Conservation (phyloP, 2,329 filamentous ascomycete species). For the Metarhizium anisopliae region DNA sequence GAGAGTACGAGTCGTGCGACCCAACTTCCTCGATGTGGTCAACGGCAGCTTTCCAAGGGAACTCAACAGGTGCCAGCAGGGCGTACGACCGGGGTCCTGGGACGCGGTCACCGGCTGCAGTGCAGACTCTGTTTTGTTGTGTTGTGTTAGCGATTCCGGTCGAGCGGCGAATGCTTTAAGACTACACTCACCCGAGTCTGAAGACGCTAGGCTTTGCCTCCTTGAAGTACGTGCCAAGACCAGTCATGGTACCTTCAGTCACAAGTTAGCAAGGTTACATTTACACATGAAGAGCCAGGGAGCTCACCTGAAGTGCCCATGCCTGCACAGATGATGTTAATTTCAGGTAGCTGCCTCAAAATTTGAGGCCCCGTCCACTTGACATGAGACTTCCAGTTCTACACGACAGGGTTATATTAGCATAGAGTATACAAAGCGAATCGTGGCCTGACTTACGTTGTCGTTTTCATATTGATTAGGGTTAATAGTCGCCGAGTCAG, state of each 20-base stretch:
- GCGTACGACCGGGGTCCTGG: constrained; percentile 48
- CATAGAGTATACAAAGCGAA: not conserved
- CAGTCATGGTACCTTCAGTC: constrained; percentile 34
- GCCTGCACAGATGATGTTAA: constrained; percentile 44
- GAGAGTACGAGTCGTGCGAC: constrained; percentile 41
- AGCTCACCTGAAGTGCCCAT: constrained; percentile 38
- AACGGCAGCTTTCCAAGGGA: constrained; percentile 48
- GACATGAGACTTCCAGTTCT: constrained; percentile 46
- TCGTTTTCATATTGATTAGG: constrained; percentile 26
- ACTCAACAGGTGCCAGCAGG: constrained; percentile 39
- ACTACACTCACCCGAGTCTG: constrained; percentile 20
- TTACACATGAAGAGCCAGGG: not conserved
- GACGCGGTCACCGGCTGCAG: constrained; percentile 45
- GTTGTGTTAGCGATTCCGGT: not conserved
- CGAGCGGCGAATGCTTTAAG: no score
- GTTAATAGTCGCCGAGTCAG: constrained; percentile 16
- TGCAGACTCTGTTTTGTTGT: constrained; percentile 37
- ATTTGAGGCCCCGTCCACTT: constrained; percentile 54
- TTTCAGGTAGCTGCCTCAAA: constrained; percentile 43
- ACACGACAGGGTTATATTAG: not conserved
- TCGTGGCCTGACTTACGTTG: constrained; percentile 12
- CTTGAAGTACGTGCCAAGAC: constrained; percentile 42
- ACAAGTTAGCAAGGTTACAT: not conserved
- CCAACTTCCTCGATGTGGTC: constrained; percentile 48
- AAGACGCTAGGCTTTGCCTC: constrained; percentile 38